Evolutionary conservation across 2,329 filamentous ascomycete species (phyloP), one percentile per base, ranked within the genome.

Genomic region (Fulvia fulva): DNA sequence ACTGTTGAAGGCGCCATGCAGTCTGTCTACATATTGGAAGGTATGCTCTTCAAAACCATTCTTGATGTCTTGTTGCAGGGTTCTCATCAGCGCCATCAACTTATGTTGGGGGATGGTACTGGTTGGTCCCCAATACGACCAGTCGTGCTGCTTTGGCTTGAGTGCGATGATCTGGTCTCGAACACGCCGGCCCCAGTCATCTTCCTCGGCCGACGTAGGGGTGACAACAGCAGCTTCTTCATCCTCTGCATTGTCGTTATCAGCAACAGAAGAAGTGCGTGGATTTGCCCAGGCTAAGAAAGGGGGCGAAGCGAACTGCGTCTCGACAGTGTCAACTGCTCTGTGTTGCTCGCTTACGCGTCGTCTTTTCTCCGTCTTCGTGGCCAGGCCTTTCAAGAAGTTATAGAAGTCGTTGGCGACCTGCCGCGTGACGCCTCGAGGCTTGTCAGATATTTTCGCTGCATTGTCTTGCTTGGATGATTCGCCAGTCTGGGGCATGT

Each of bases 1-100:
- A 19, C 56, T 57, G n/a, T 64, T 62, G 52, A 60, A 62, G 7
- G 62, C 58, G 34, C 61, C 61, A 25, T 59, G 52, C 23, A 52
- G 41, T n/a, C 54, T 50, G 34, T 47, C 46, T 41, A 59, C 26
- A 11, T 58, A 30, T n/a, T 50, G 34, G 25, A 55, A 63, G 32
- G 47, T 34, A 21, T 47, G 34, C 21, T 54, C 12, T 12, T 26
- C 50, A 5, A 26, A 34, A 0, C 34, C 56, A 12, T 52, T 28
- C n/a, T 51, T 53, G 21, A 51, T 43, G 32, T 55, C 45, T 12
- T 41, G 5, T 47, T 47, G 51, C n/a, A 57, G 49, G 19, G 41
- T 19, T 14, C 55, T 30, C 16, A 59, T 32, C 32, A 63, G 47
- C 11, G 43, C 51, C 3, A 53, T 37, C 3, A 63, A 34, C 45